Percentiles rank a stretch among this genome's conserved stretches.
Evolutionary conservation across 345 rosid genomes (phyloP).

Genomic region (Bruguiera sexangula): DNA sequence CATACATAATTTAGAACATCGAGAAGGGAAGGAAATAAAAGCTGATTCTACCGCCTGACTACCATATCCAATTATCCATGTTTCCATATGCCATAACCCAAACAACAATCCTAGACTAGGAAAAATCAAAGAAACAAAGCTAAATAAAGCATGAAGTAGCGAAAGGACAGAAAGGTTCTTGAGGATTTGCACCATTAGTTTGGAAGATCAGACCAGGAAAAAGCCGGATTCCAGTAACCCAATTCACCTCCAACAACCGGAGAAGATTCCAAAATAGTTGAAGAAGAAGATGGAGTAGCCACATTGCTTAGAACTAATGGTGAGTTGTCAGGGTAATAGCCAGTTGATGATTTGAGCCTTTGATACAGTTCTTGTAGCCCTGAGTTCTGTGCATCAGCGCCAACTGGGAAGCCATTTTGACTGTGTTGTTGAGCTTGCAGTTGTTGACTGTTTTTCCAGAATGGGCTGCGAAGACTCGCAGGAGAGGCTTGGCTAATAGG

Average conservation of each 20-base stretch:
- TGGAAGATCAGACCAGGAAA: conserved; percentile 66
- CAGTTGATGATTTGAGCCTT: conserved; percentile 44
- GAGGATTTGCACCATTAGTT: conserved; percentile 62
- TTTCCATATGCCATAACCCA: conserved; percentile 40
- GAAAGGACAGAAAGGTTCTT: conserved; percentile 8
- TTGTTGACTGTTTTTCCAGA: conserved; percentile 40
- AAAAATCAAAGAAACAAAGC: conserved; percentile 4
- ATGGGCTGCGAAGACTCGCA: conserved; percentile 38
- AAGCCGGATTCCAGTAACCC: conserved; percentile 56
- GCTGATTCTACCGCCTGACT: conserved; percentile 17
- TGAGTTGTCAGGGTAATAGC: conserved; percentile 26
- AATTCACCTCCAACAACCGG: conserved; percentile 42
- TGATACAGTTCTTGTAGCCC: conserved; percentile 62
- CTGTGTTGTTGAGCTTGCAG: conserved; percentile 33
- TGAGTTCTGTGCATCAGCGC: conserved; percentile 43
- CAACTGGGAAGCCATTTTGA: conserved; percentile 31
- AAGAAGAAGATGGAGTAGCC: conserved; percentile 29
- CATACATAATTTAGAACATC: conserved; percentile 9
- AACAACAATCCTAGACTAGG: conserved; percentile 22
- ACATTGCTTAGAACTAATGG: conserved; percentile 32
- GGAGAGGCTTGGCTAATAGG: conserved; percentile 38
- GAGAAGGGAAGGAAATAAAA: not conserved
- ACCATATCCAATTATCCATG: not conserved
- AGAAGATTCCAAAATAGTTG: conserved; percentile 44
- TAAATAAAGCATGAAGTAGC: not conserved